A percentile compares a stretch with the other conserved stretches of the same genome.
phyloP scores from a whole-genome alignment of 805 yeast genomes.

The Yarrowia sp. region DNA sequence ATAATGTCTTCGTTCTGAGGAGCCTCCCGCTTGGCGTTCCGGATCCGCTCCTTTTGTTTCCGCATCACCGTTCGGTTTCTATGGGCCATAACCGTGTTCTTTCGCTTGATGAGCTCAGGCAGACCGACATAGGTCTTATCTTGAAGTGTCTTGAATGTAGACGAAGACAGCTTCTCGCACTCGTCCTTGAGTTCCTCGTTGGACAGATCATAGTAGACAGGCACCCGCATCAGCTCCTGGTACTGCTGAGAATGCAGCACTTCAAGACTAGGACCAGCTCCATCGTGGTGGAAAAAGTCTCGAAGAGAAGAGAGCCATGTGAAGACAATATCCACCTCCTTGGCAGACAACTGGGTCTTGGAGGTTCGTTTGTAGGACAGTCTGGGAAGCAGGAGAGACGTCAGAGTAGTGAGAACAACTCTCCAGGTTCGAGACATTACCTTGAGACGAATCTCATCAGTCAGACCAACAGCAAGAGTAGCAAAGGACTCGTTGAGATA shows the following conservation, averaged over 20 bases:
- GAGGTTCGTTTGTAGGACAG: slow-evolving; percentile 53
- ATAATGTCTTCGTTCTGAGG: slow-evolving; percentile 69
- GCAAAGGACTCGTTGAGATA: slow-evolving; percentile 72
- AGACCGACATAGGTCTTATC: slow-evolving; percentile 56
- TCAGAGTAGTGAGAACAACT: slow-evolving; percentile 72
- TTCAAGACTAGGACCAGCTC: slow-evolving; percentile 78
- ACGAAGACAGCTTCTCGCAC: slow-evolving; percentile 64
- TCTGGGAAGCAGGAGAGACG: slow-evolving; percentile 75
- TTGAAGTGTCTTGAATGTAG: slow-evolving; percentile 58
- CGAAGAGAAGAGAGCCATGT: slow-evolving; percentile 73
- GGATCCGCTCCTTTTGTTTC: slow-evolving; percentile 56
- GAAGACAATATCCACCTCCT: slow-evolving; percentile 71
- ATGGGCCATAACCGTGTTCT: slow-evolving; percentile 73
- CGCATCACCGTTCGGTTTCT: slow-evolving; percentile 66
- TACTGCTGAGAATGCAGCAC: slow-evolving; percentile 67
- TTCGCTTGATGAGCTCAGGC: slow-evolving; percentile 61
- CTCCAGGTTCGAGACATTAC: slow-evolving; percentile 84
- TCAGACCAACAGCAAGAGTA: slow-evolving; percentile 65
- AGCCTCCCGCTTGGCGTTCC: slow-evolving; percentile 56
- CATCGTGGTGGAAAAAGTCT: slow-evolving; percentile 80
- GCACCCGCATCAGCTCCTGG: slow-evolving; percentile 67
- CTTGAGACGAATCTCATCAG: slow-evolving; percentile 61
- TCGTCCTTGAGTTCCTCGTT: slow-evolving; percentile 59
- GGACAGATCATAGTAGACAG: slow-evolving; percentile 67
- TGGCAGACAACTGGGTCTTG: slow-evolving; percentile 58